Conservation (phyloP, 768 basidiomycete genomes). For the Sarcomyxa edulis region DNA sequence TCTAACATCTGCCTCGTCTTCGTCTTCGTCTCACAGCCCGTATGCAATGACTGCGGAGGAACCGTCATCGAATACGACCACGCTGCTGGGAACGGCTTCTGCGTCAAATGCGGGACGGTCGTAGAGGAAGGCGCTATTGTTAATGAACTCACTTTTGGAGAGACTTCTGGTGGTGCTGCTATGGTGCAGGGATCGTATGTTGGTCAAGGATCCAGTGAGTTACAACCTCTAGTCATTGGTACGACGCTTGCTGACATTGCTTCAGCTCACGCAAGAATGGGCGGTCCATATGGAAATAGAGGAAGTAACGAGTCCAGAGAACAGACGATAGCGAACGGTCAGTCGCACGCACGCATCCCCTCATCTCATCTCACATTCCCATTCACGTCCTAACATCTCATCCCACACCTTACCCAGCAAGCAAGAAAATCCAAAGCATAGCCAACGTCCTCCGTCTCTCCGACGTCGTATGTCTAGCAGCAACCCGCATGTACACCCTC, state of each 20-base stretch:
- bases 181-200: conserved; percentile 96
- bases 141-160: conserved; percentile 93
- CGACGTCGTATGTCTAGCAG: conserved; percentile 74
- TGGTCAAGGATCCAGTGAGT: conserved; percentile 84
- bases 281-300: conserved; percentile 76
- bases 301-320: conserved; percentile 80
- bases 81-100: conserved; percentile 82
- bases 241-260: conserved; percentile 3
- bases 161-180: conserved; percentile 86
- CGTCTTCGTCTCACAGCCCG: conserved; percentile 31
- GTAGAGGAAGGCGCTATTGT: conserved; percentile 93
- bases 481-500: conserved; percentile 85
- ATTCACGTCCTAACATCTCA: not conserved
- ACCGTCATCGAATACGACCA: conserved; percentile 83
- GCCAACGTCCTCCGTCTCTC: conserved; percentile 74
- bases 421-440: conserved; percentile 77
- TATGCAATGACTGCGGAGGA: conserved; percentile 75
- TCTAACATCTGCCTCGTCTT: no score
- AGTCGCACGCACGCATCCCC: conserved; percentile 14
- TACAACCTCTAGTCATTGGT: conserved; percentile 1
- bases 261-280: conserved; percentile 76
- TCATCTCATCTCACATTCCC: conserved; percentile 4
- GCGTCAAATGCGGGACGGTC: conserved; percentile 82
- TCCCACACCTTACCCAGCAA: no score
- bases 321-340: conserved; percentile 88